Evolutionary conservation across 2,329 filamentous ascomycete species (phyloP), one percentile per base, ranked within the genome.

Genomic region (Botrytis cinerea): DNA sequence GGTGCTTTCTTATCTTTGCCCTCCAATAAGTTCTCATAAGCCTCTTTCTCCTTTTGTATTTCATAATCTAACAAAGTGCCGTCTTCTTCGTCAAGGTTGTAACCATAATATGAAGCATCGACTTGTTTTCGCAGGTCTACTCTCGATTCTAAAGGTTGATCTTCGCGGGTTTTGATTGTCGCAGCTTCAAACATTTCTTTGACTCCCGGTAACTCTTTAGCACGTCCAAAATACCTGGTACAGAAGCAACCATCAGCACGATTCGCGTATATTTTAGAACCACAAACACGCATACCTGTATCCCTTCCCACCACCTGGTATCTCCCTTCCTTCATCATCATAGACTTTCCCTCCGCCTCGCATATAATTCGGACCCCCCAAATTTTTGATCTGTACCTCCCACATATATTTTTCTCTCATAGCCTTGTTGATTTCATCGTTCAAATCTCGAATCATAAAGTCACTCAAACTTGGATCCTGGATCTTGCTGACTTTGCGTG

Each of bases 391-490:
- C 84, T 98, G 94, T 78, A 96, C 90, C 86, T 99, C 96, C 96
- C 96, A 99, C 88, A 97, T 95, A 87, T 97, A 94, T 84, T 99
- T 99, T 86, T 99, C 96, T 76, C 94, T 91, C 93, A 99, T 98
- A 75, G 97, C 88, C 85, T 97, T 97, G 87, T 99, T 99, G 87
- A 99, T 97, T 84, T 99, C 96, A 83, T 99, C 96, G 85, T 99
- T 99, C 81, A 99, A 87, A 83, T 99, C 96, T 80, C 96, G 91
- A 83, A 99, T 94, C 86, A 98, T 96, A 85, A 93, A 98, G 86
- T 99, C 96, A 83, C 90, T 94, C n/a, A 99, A 87, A 64, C 92
- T 91, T 14, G 89, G 86, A 79, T 99, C 96, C 82, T 99, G 96
- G 84, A 99, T 98, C 81, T 93, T 93, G 76, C 94, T 94, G 73